Evolutionary conservation across 495 filamentous ascomycete genomes (phyloP), one percentile per base, ranked within the genome.

Genomic region (Symbiotaphrina buchneri): DNA sequence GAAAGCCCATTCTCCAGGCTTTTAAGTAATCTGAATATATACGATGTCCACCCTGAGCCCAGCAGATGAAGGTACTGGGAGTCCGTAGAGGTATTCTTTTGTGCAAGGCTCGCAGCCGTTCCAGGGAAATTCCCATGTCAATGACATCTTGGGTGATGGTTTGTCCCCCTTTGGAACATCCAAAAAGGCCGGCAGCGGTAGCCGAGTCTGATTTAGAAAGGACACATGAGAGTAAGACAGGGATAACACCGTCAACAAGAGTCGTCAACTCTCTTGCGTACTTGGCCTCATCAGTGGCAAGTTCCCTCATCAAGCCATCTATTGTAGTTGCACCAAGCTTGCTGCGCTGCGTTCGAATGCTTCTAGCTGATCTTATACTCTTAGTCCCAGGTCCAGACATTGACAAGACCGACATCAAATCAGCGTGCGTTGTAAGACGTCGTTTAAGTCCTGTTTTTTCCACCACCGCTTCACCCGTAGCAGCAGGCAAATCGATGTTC

Each of bases 181-280:
- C 45, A 43, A 83, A 81, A n/a, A 83, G 55, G 20, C 68, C 68
- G 32, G 71, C 70, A 10, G 68, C 68, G 28, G 68, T 56, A 3
- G 62, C 65, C 13, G 70, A 63, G 31, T 73, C 70, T 5, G 58
- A 71, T 44, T 63, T 78, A 32, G 69, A 91, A 33, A 85, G 55
- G 13, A 93, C 80, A 38, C 83, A 82, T 6, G 63, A 76, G 32
- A 95, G 53, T 2, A 99, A 64, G 6, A 95, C 90, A 6, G 87
- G 90, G 32, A 99, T 77, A 11, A 99, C 87, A 31, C 91, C 90
- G 38, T 90, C 90, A 7, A 95, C 85, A 15, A 99, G 54, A 11
- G 87, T 92, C 36, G 77, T 82, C 7, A 99, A 61, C 46, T 99
- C 87, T 16, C 84, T 74, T 54, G 73, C 74, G 46, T 95, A 99